A percentile compares a stretch with the other conserved stretches of the same genome.
These are phyloP conservation scores for Pythium chondricola DNA, from an alignment of 352 stramenopile species.

Conservation along the genomic window DNA sequence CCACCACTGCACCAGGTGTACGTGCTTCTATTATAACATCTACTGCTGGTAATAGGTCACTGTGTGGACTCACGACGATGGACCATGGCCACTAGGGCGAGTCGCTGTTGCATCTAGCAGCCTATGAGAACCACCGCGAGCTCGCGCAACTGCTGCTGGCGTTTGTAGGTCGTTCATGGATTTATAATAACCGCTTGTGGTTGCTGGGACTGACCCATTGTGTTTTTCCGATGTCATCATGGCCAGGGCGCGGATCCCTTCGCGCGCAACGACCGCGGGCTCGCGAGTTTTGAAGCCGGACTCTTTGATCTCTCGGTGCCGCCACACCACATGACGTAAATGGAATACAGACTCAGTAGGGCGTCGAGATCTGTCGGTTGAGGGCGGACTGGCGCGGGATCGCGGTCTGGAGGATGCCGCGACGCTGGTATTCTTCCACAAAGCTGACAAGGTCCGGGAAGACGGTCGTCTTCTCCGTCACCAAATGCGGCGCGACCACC, in stretches of 20 bases:
- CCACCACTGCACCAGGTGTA: constrained; percentile 23
- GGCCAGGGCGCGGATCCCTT: constrained; percentile 26
- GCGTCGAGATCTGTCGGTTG: constrained; percentile 54
- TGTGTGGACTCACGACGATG: too few species aligned
- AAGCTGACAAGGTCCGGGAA: constrained; percentile 74
- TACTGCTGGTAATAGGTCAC: too few species aligned
- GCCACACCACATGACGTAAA: constrained; percentile 29
- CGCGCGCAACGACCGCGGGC: constrained; percentile 25
- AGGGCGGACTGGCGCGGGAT: constrained; percentile 38
- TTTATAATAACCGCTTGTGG: too few species aligned
- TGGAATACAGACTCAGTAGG: constrained; percentile 2
- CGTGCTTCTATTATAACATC: too few species aligned
- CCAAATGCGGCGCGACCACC: constrained; percentile 38
- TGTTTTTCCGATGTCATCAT: too few species aligned
- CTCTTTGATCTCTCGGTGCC: constrained; percentile 32
- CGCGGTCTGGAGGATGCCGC: constrained; percentile 45
- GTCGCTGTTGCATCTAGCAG: constrained; percentile 26
- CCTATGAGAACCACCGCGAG: constrained; percentile 26
- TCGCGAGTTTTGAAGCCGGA: constrained; percentile 26
- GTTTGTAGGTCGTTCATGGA: constrained; percentile 32
- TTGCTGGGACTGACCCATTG: too few species aligned
- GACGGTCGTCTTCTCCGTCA: constrained; percentile 39
- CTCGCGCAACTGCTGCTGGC: constrained; percentile 26
- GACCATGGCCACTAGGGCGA: constrained; percentile 12
- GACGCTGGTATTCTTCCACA: constrained; percentile 68